phyloP scores from a whole-genome alignment of 2,329 filamentous ascomycete species.

The Paracoccidioides lutzii region DNA sequence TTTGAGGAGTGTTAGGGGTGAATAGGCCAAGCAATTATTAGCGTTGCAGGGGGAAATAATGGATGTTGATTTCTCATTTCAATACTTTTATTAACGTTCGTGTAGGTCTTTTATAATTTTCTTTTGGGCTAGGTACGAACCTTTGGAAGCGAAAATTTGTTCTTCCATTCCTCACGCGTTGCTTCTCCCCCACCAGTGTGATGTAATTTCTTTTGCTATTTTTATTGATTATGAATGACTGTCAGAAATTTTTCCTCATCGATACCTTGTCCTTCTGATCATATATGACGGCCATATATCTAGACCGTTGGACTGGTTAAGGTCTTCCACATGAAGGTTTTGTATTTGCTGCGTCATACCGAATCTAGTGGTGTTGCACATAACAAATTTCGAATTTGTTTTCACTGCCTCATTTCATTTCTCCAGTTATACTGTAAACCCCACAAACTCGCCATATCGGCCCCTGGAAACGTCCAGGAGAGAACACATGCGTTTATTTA shows the following conservation, averaged over 20 bases:
- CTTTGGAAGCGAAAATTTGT: too few relatives aligned
- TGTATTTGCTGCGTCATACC: background rate
- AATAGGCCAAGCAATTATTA: background rate
- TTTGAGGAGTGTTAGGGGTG: conserved; percentile 46
- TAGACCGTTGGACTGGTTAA: background rate
- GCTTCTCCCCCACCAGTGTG: background rate
- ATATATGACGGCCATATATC: too few relatives aligned
- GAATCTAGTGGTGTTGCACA: background rate
- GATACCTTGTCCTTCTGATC: too few relatives aligned
- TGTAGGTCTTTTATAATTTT: background rate
- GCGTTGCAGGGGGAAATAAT: background rate
- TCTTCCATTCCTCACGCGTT: background rate
- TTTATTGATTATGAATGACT: background rate
- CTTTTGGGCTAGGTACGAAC: too few relatives aligned
- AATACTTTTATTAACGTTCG: background rate
- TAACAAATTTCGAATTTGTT: background rate
- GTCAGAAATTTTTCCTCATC: too few relatives aligned
- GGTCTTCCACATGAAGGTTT: background rate
- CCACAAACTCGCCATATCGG: too few relatives aligned
- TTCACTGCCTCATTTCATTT: background rate
- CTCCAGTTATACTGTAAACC: background rate
- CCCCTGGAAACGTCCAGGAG: background rate
- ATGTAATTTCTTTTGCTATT: background rate
- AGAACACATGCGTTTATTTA: background rate
- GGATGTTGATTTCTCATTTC: background rate